Base-by-base conservation (phyloP, 305 asterid genomes). In the Plantago lanceolata region DNA sequence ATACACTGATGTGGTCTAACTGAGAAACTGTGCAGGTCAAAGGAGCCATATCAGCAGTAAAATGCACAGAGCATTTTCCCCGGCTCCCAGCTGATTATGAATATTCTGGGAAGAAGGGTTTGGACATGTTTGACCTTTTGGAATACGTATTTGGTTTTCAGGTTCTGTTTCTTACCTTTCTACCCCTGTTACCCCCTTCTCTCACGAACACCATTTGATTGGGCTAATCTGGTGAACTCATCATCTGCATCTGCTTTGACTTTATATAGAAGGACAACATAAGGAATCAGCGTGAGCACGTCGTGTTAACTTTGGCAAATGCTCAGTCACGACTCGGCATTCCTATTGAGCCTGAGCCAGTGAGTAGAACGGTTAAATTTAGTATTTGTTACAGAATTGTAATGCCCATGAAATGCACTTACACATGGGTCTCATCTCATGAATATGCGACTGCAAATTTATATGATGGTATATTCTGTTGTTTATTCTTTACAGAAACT, bases 211-310 rank as follows among this genome's bases (percentile, higher is more conserved):
- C 9, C 45, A 40, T 40, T 40, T 9, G 15, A 1, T 33, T 40
- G 45, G 45, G 15, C 15, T 15, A 9, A 12, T 40, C 2, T 40
- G 15, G 3, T 11, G 45, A 40, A 11, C 14, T 9, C 16, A 9
- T 40, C 45, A 9, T 12, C 11, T 40, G 11, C 43, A 18, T 26
- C 66, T 48, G 69, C 19, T 51, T 11, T 61, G 65, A 50, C 53
- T 48, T 77, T 69, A 79, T 71, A 57, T 95, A 93, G 99, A 89
- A 87, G 78, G 99, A 93, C 85, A 93, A 89, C 66, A 68, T 83
- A 70, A 74, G 90, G 75, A 93, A 89, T 84, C 99, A 93, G 75
- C 97, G 99, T n/a, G 99, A 93, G 79, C 86, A 89, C 79, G 83
- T 89, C 1, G 78, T 93, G 62, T 96, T 93, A 55, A 69, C 87